Evolutionary conservation across 345 rosid genomes (phyloP).

Genomic region (Pistacia integerrima): DNA sequence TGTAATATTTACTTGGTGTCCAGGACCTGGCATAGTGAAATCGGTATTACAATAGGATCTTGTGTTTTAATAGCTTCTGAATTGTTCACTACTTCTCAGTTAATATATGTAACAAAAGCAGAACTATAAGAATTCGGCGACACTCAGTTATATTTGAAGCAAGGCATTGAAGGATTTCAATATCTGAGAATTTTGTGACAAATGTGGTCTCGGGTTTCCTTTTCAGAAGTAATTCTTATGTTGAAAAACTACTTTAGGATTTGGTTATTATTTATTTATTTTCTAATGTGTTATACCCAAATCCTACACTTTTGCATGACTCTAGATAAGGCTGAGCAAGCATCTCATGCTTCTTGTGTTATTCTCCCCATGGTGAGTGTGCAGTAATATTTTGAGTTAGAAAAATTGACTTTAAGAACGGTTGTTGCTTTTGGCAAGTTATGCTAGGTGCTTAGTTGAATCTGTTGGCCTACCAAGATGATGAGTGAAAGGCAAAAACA

Average conservation of each 20-base stretch:
- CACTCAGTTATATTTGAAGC: not conserved
- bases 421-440: too few species aligned
- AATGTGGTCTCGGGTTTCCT: not conserved
- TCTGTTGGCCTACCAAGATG: too few species aligned
- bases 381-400: too few species aligned
- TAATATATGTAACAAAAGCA: not conserved
- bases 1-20: not conserved
- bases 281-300: too few species aligned
- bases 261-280: not conserved
- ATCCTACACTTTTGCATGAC: too few species aligned
- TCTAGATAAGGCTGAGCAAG: too few species aligned
- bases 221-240: not conserved
- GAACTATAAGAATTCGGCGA: not conserved
- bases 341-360: too few species aligned
- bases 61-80: not conserved
- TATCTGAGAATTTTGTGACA: not conserved
- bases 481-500: too few species aligned
- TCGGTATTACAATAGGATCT: not conserved
- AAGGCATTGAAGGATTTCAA: not conserved
- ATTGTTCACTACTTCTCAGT: not conserved
- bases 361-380: too few species aligned
- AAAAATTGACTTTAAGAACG: too few species aligned
- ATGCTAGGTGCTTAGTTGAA: too few species aligned
- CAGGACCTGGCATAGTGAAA: not conserved
- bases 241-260: not conserved